Percentiles rank a stretch among this genome's conserved stretches.
Conservation (phyloP, 1,284 basidiomycete genomes). For the Moniliella sp. region DNA sequence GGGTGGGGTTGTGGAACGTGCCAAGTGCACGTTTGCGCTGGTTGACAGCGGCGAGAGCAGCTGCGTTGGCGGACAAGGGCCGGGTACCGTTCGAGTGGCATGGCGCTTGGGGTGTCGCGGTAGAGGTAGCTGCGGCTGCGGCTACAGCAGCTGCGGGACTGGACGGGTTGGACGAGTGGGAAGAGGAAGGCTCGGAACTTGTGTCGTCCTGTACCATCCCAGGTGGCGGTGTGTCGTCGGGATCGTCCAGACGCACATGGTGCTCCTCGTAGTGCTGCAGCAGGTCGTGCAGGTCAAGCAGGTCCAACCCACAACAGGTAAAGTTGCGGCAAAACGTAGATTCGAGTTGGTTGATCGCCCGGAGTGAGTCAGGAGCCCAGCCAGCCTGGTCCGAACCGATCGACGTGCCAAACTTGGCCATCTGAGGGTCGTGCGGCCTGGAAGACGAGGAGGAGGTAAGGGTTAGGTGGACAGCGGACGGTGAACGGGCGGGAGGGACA, state of each 20-base stretch:
- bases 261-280: constrained; percentile 33
- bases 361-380: constrained; percentile 14
- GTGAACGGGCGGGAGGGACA: too few relatives aligned
- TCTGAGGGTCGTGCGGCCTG: constrained; percentile 30
- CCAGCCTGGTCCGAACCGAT: constrained; percentile 25
- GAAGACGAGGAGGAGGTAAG: background rate
- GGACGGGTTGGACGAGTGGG: constrained; percentile 14
- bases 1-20: constrained; percentile 11
- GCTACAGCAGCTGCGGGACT: constrained; percentile 11
- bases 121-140: constrained; percentile 3
- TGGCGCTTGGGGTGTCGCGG: constrained; percentile 3
- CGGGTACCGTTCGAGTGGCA: constrained; percentile 2
- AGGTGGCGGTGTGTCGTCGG: constrained; percentile 12
- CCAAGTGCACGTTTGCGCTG: constrained; percentile 31
- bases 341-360: constrained; percentile 15
- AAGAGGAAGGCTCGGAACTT: constrained; percentile 11
- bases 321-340: constrained; percentile 32
- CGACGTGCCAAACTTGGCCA: constrained; percentile 22
- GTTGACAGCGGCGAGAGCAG: constrained; percentile 3
- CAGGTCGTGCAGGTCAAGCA: constrained; percentile 30
- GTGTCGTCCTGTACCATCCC: constrained; percentile 12
- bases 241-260: constrained; percentile 30
- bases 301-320: constrained; percentile 25
- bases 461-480: too few relatives aligned
- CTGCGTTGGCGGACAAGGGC: constrained; percentile 8